Evolutionary conservation across 768 basidiomycete species (phyloP).

Genomic region (Lactarius sanguifluus): DNA sequence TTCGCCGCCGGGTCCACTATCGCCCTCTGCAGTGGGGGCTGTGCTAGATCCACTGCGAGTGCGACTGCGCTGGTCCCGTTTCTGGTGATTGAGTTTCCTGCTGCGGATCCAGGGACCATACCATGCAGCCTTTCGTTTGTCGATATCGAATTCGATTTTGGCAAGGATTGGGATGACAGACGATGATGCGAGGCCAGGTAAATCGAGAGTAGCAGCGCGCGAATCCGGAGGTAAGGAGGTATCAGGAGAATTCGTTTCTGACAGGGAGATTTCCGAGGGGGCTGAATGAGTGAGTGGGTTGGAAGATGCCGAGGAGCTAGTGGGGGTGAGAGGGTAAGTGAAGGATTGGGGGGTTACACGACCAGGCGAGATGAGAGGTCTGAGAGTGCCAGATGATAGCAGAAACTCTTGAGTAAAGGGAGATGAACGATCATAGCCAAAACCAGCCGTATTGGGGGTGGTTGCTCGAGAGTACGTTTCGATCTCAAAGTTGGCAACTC

Average conservation of each 20-base stretch:
- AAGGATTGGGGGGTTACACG: constrained; percentile 38
- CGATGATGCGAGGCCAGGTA: constrained; percentile 63
- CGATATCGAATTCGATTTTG: constrained; percentile 95
- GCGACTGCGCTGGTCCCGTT: constrained; percentile 39
- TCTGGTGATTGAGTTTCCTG: constrained; percentile 58
- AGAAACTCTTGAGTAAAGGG: constrained; percentile 28
- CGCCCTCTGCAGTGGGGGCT: constrained; percentile 28
- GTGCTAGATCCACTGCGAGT: constrained; percentile 4
- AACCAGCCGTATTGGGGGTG: constrained; percentile 46
- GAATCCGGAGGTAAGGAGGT: constrained; percentile 37
- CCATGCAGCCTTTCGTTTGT: constrained; percentile 76
- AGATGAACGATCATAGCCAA: constrained; percentile 33
- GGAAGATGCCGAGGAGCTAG: constrained; percentile 50
- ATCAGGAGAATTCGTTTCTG: constrained; percentile 34
- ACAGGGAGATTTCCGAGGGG: constrained; percentile 25
- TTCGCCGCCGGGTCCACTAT: constrained; percentile 31
- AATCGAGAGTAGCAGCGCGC: constrained; percentile 52
- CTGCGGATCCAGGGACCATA: constrained; percentile 81
- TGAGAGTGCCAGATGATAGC: constrained; percentile 37
- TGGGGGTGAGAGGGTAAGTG: constrained; percentile 38
- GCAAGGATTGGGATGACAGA: constrained; percentile 82
- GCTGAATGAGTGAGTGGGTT: constrained; percentile 43
- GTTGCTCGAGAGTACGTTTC: constrained; percentile 39
- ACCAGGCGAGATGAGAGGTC: constrained; percentile 44
- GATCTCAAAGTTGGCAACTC: constrained; percentile 63